phyloP scores from a whole-genome alignment of 2,329 filamentous ascomycete genomes.

The Sclerotinia sclerotiorum region DNA sequence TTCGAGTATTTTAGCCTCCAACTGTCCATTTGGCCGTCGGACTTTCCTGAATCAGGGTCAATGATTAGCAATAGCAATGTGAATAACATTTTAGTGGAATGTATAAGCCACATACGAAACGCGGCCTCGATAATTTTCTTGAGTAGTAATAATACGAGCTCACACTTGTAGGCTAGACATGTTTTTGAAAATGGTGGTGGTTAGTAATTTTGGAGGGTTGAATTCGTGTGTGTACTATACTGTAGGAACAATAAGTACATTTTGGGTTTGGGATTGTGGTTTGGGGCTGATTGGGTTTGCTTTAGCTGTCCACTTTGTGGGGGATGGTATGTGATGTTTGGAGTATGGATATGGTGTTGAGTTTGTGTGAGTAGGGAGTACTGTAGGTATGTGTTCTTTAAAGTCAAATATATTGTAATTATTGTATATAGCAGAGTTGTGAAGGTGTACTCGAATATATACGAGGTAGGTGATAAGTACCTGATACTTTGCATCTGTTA shows the following conservation, averaged over 20 bases:
- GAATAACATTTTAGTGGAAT: background rate
- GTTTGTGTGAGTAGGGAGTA: too few relatives aligned
- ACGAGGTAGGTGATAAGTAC: too few relatives aligned
- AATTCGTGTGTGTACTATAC: too few relatives aligned
- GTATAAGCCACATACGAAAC: conserved; percentile 11
- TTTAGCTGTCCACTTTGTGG: background rate
- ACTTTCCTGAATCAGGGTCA: background rate
- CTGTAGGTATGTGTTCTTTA: too few relatives aligned
- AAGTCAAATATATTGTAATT: background rate
- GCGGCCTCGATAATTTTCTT: background rate
- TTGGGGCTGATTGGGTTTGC: background rate
- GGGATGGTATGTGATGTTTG: too few relatives aligned
- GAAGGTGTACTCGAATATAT: background rate
- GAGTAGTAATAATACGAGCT: background rate
- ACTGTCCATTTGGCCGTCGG: background rate
- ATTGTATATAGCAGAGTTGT: background rate
- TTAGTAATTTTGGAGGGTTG: background rate
- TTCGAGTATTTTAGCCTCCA: background rate
- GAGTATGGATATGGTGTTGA: too few relatives aligned
- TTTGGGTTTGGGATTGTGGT: too few relatives aligned
- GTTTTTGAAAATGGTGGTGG: background rate
- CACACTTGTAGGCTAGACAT: background rate
- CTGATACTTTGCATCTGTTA: background rate
- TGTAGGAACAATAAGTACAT: too few relatives aligned
- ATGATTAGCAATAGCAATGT: background rate